These are phyloP conservation scores for Vicia faba DNA, from an alignment of 306 rosid species.

Conservation along the genomic window DNA sequence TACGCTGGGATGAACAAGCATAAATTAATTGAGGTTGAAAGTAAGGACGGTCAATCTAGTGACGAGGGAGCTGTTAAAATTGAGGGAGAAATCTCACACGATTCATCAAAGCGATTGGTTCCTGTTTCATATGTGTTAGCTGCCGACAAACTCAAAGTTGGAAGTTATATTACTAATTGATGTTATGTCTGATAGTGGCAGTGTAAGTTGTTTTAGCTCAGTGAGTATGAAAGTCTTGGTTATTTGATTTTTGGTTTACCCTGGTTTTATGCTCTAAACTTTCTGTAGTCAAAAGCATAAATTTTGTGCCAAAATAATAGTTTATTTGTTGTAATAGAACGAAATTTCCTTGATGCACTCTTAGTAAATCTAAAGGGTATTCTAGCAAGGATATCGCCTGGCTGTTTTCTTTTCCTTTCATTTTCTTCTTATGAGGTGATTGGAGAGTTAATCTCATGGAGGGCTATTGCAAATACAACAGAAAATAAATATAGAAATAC, in stretches of 20 bases:
- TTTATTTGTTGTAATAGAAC: neutral
- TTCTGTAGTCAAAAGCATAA: conserved; percentile 26
- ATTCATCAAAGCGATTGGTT: conserved; percentile 44
- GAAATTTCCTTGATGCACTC: neutral
- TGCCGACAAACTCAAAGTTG: conserved; percentile 42
- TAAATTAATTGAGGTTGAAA: conserved; percentile 47
- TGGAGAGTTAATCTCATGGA: too few species aligned
- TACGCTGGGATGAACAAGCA: conserved; percentile 47
- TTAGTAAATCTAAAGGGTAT: conserved; percentile 14
- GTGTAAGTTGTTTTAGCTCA: conserved; percentile 24
- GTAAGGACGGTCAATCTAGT: conserved; percentile 27
- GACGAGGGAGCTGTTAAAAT: conserved; percentile 29
- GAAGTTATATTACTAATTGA: conserved; percentile 44
- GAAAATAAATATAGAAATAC: too few species aligned
- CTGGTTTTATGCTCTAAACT: conserved; percentile 29
- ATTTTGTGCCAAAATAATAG: conserved; percentile 19
- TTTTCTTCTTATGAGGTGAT: too few species aligned
- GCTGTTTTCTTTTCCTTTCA: too few species aligned
- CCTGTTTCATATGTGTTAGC: conserved; percentile 47
- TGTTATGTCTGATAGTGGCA: conserved; percentile 15
- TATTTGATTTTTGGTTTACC: conserved; percentile 27
- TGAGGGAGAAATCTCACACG: conserved; percentile 38
- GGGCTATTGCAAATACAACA: too few species aligned
- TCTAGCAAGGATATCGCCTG: neutral
- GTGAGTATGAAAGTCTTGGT: conserved; percentile 11